phyloP scores from a whole-genome alignment of 2,329 filamentous ascomycete genomes.

The Phaeoacremonium minimum region DNA sequence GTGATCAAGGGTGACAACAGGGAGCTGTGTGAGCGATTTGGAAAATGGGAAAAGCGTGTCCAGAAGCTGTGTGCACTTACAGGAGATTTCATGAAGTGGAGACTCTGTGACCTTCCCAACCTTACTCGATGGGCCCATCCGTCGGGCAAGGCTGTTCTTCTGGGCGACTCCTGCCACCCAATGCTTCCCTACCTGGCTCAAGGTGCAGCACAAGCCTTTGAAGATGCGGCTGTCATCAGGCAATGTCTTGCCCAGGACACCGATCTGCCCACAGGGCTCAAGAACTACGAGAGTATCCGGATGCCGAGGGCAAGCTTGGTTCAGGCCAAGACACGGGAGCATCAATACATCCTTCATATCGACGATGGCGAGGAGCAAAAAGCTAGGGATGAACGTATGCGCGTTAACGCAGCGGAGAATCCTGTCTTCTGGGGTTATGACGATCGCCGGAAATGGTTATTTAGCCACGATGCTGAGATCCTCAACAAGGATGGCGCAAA shows the following conservation, averaged over 20 bases:
- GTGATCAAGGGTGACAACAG: slow-evolving; percentile 22
- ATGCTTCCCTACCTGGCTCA: slow-evolving; percentile 45
- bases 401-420: slow-evolving; percentile 10
- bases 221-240: slow-evolving; percentile 32
- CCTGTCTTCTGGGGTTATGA: slow-evolving; percentile 16
- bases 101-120: slow-evolving; percentile 34
- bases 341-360: slow-evolving; percentile 17
- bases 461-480: slow-evolving; percentile 16
- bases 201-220: slow-evolving; percentile 38
- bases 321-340: slow-evolving; percentile 13
- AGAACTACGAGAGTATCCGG: slow-evolving; percentile 11
- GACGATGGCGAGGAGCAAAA: slow-evolving; percentile 15
- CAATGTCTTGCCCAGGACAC: slow-evolving; percentile 10
- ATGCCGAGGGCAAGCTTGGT: slow-evolving; percentile 12
- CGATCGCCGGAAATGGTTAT: slow-evolving; percentile 28
- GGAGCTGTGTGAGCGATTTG: slow-evolving; percentile 28
- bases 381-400: slow-evolving; percentile 11
- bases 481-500: slow-evolving; percentile 8
- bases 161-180: slow-evolving; percentile 40
- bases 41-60: slow-evolving; percentile 27
- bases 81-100: slow-evolving; percentile 39
- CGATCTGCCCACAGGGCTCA: slow-evolving; percentile 4
- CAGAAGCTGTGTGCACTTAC: slow-evolving; percentile 26
- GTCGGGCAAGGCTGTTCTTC: slow-evolving; percentile 30
- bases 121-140: slow-evolving; percentile 34